A percentile compares a stretch with the other conserved stretches of the same genome.
Conservation (phyloP, 2,329 filamentous ascomycete species). For the Magnaporthiopsis rhizophila region DNA sequence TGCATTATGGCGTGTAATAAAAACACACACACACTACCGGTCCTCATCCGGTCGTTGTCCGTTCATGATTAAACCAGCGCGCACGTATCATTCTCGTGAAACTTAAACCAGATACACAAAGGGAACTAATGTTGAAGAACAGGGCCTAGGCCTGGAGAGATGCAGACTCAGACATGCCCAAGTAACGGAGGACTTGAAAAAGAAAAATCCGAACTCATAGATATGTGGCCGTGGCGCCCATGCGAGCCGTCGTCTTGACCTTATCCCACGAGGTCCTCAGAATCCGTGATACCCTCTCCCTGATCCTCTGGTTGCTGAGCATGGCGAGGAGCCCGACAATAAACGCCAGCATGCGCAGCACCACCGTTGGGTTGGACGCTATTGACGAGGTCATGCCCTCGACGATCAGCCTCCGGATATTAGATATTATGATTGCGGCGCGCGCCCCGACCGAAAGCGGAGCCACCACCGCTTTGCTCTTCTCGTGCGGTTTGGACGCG, state of each 20-base stretch:
- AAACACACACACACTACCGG: neutral
- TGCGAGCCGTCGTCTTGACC: constrained; percentile 75
- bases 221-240: constrained; percentile 97
- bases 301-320: constrained; percentile 64
- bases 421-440: constrained; percentile 44
- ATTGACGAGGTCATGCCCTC: constrained; percentile 42
- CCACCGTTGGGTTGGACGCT: constrained; percentile 46
- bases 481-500: constrained; percentile 20
- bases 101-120: neutral
- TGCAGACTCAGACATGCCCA: constrained; percentile 15
- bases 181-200: too few relatives aligned
- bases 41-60: neutral
- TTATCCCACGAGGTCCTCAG: constrained; percentile 70
- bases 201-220: constrained; percentile 43
- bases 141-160: constrained; percentile 8
- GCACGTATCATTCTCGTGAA: neutral
- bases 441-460: constrained; percentile 34
- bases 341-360: constrained; percentile 65
- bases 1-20: neutral
- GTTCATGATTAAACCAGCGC: neutral
- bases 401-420: constrained; percentile 39
- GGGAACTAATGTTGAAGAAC: neutral
- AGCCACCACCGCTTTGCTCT: constrained; percentile 22
- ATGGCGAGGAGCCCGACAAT: constrained; percentile 70
- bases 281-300: constrained; percentile 64